These are phyloP conservation scores for Globisporangium nagaii DNA, from an alignment of 352 stramenopile genomes.

Conservation along the genomic window DNA sequence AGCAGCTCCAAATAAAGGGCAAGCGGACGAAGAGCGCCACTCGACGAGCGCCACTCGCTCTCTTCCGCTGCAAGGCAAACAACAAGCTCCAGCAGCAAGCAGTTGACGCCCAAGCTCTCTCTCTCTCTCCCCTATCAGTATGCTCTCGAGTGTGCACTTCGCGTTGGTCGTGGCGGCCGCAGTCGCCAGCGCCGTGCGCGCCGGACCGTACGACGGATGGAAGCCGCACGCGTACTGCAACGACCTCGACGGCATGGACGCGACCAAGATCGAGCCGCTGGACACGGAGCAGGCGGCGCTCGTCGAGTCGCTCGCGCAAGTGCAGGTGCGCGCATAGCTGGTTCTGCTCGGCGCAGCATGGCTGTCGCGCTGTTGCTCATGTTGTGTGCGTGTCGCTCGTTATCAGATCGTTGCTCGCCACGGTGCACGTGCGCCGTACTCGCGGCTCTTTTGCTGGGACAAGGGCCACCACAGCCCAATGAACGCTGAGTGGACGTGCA, in stretches of 20 bases:
- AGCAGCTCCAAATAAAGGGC: too few relatives aligned
- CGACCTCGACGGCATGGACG: conserved; percentile 51
- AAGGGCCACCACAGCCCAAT: conserved; percentile 59
- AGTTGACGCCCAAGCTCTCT: not conserved
- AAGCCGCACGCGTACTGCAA: conserved; percentile 82
- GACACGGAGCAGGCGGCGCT: conserved; percentile 40
- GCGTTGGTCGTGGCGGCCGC: conserved; percentile 18
- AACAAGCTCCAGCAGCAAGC: not conserved
- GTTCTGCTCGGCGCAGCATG: not conserved
- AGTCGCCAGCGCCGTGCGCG: conserved; percentile 7
- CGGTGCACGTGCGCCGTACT: conserved; percentile 69
- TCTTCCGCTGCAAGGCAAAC: too few relatives aligned
- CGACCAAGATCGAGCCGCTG: conserved; percentile 51
- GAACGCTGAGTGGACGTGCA: conserved; percentile 70
- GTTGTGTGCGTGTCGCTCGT: not conserved
- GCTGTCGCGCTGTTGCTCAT: not conserved
- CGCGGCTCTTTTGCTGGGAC: conserved; percentile 78
- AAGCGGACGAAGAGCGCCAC: too few relatives aligned
- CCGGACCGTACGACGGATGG: conserved; percentile 66
- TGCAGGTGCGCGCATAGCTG: conserved; percentile 59
- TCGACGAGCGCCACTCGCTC: too few relatives aligned
- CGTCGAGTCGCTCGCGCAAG: conserved; percentile 76
- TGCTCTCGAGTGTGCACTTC: conserved; percentile 14
- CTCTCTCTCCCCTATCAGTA: not conserved
- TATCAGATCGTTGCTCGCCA: conserved; percentile 66